Percentiles rank a stretch among this genome's conserved stretches.
phyloP scores from a whole-genome alignment of 768 basidiomycete genomes.

The Tylopilus sp. region DNA sequence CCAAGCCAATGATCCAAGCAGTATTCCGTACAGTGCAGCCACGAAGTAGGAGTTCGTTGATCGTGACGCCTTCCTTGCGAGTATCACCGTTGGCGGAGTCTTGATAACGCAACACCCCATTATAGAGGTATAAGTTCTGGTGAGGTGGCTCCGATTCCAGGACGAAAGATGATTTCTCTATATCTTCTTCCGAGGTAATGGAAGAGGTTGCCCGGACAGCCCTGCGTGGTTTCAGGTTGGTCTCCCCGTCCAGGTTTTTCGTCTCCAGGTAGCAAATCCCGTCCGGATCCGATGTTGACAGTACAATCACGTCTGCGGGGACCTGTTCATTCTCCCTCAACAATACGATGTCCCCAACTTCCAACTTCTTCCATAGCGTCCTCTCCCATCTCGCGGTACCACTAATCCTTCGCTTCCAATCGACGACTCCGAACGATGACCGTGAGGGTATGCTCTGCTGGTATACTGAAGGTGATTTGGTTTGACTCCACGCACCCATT shows the following conservation, averaged over 20 bases:
- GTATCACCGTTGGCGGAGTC: conserved; percentile 48
- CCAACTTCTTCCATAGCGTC: conserved; percentile 97
- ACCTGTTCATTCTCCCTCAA: conserved; percentile 93
- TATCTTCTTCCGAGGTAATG: conserved; percentile 82
- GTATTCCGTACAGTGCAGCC: conserved; percentile 91
- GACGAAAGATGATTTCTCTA: conserved; percentile 82
- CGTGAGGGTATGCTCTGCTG: conserved; percentile 57
- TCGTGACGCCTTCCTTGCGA: conserved; percentile 70
- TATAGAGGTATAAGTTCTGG: conserved; percentile 89
- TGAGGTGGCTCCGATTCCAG: conserved; percentile 93
- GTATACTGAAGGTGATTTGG: conserved; percentile 43
- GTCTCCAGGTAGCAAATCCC: conserved; percentile 95
- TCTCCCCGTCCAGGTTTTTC: conserved; percentile 97
- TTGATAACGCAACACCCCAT: conserved; percentile 76
- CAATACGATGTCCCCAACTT: conserved; percentile 93
- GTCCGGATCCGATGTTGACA: conserved; percentile 89
- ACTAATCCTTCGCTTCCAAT: conserved; percentile 63
- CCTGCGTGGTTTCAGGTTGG: conserved; percentile 87
- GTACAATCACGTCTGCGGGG: conserved; percentile 91
- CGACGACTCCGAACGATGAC: conserved; percentile 69
- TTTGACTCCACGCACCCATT: conserved; percentile 34
- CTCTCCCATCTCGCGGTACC: conserved; percentile 89
- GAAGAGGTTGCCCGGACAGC: conserved; percentile 71
- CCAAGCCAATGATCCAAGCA: conserved; percentile 89
- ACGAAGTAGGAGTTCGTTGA: conserved; percentile 90